Evolutionary conservation across 345 rosid genomes (phyloP).

Genomic region (Reutealis trisperma): DNA sequence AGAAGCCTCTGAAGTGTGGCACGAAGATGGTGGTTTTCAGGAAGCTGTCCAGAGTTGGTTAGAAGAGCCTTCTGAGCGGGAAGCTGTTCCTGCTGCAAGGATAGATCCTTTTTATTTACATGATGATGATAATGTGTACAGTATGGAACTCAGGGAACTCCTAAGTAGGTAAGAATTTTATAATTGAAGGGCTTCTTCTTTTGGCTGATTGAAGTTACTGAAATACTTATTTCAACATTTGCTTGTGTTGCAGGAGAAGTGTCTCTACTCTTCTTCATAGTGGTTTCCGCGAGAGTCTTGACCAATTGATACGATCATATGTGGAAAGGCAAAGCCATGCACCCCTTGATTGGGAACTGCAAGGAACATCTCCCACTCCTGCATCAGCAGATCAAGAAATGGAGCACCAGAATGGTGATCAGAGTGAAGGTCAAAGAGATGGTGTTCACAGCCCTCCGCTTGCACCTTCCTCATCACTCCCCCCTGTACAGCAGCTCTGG

Average conservation of each 20-base stretch:
- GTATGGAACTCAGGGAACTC: conserved; percentile 78
- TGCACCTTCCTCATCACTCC: conserved; percentile 45
- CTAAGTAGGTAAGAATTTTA: conserved; percentile 59
- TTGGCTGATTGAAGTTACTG: conserved; percentile 3
- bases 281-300: conserved; percentile 86
- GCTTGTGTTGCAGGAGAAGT: conserved; percentile 66
- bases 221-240: conserved; percentile 19
- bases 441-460: conserved; percentile 47
- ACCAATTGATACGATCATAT: conserved; percentile 79
- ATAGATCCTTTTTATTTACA: conserved; percentile 49
- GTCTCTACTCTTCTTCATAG: conserved; percentile 91
- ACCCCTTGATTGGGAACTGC: conserved; percentile 65
- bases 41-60: conserved; percentile 63
- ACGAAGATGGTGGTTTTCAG: conserved; percentile 45
- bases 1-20: conserved; percentile 44
- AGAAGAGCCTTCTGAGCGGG: conserved; percentile 52
- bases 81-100: conserved; percentile 46
- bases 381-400: conserved; percentile 47
- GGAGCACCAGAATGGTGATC: conserved; percentile 55
- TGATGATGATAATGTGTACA: conserved; percentile 65
- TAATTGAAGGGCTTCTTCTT: conserved; percentile 6
- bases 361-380: conserved; percentile 52
- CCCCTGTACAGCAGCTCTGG: conserved; percentile 63
- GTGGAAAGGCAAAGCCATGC: conserved; percentile 80
- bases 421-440: conserved; percentile 48